Evolutionary conservation across 805 yeast genomes (phyloP), one percentile per base, ranked within the genome.

Genomic region (Yarrowia hollandica): DNA sequence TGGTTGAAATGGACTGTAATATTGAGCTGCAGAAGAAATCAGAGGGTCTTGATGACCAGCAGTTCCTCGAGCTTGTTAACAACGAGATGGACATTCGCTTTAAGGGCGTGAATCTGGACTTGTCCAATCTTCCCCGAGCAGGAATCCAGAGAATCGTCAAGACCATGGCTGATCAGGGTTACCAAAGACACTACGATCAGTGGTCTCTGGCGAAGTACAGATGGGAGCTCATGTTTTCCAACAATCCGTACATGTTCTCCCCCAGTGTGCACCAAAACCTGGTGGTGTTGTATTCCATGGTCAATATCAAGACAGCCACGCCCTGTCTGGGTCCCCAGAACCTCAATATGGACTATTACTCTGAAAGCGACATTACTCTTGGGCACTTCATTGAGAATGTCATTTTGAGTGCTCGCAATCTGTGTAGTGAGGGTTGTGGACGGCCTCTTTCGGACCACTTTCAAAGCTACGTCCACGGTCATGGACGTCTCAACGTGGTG

Each of bases 311-410:
- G 65, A 86, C 89, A 37, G 87, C 95, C 0, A 90, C 96, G 0
- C 97, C 97, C 0, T 94, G 99, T 67, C 76, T 84, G 37, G 98
- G 98, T 0, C 99, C 99, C 0, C 89, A 83, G 59, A 76, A 83
- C n/a, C 83, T 88, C 30, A 82, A 84, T 1, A 85, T 91, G 50
- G 97, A 91, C 62, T 95, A 79, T 67, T 94, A 92, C 69, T 83
- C 96, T 75, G 96, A 90, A 50, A 88, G 85, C 60, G 99, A 95
- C 69, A 85, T 87, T 68, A 85, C 96, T 9, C 72, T 95, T 39
- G 99, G 99, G 0, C 88, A 88, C 66, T 90, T 85, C 64, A 82
- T 94, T 39, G 97, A 95, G 67, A 87, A 85, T 59, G 77, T 84
- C 34, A 85, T 90, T 60, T 74, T 80, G 5, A 85, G 88, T n/a